A percentile compares a stretch with the other conserved stretches of the same genome.
Conservation (phyloP, 768 basidiomycete species). For the Tulasnella sp. region DNA sequence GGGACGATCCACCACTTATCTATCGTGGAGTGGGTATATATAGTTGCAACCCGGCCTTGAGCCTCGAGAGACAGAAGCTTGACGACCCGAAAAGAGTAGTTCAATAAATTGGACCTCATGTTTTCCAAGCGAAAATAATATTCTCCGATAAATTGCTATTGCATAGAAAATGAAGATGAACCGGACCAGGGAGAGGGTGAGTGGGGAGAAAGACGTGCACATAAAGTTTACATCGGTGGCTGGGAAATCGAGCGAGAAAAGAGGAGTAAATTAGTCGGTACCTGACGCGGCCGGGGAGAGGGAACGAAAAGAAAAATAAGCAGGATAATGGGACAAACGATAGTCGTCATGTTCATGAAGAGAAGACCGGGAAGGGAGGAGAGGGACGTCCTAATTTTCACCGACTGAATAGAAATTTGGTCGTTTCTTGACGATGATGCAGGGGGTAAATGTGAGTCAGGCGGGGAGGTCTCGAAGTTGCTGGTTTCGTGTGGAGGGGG, state of each 20-base stretch:
- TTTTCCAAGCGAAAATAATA: not conserved
- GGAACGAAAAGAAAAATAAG: not conserved
- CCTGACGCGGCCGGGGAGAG: not conserved
- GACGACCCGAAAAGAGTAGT: too few species aligned
- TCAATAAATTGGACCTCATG: not conserved
- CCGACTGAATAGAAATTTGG: not conserved
- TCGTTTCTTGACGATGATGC: not conserved
- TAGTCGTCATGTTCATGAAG: not conserved
- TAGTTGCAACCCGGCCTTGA: not conserved
- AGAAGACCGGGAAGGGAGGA: not conserved
- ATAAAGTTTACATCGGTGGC: not conserved
- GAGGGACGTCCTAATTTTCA: too few species aligned
- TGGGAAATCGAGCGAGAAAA: not conserved
- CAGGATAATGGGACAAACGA: not conserved
- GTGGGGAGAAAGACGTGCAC: not conserved
- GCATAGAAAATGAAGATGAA: not conserved
- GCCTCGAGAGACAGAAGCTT: not conserved
- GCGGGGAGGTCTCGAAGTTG: not conserved
- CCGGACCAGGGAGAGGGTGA: not conserved
- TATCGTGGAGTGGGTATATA: too few species aligned
- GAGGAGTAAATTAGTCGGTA: not conserved
- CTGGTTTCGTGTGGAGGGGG: not conserved
- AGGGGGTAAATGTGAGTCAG: not conserved
- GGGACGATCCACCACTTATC: not conserved
- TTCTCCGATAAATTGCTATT: not conserved